A percentile compares a stretch with the other conserved stretches of the same genome.
Evolutionary conservation across 495 filamentous ascomycete species (phyloP).

Genomic region (Bombardia bombarda): DNA sequence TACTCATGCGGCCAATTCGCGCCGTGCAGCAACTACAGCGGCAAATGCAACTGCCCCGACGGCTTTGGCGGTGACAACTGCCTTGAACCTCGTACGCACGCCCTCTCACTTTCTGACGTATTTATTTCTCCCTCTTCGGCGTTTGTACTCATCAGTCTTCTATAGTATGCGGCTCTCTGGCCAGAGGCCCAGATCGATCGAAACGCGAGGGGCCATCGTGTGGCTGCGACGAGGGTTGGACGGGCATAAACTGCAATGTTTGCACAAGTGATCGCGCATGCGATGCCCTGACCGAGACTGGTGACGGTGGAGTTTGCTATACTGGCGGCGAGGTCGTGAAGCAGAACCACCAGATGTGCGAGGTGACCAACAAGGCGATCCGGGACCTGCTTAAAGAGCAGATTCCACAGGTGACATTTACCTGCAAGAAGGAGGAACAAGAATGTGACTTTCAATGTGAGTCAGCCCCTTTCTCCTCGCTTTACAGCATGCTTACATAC

Average conservation of each 20-base stretch:
- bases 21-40: slow-evolving; percentile 74
- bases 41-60: slow-evolving; percentile 83
- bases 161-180: slow-evolving; percentile 76
- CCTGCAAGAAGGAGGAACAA: slow-evolving; percentile 62
- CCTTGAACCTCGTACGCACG: slow-evolving; percentile 55
- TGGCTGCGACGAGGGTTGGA: slow-evolving; percentile 89
- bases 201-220: slow-evolving; percentile 61
- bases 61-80: slow-evolving; percentile 95
- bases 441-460: slow-evolving; percentile 90
- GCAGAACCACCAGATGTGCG: slow-evolving; percentile 95
- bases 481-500: slow-evolving; percentile 28
- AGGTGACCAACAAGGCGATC: slow-evolving; percentile 92
- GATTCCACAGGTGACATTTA: slow-evolving; percentile 89
- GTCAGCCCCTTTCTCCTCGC: slow-evolving; percentile 13
- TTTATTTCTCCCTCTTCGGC: not conserved
- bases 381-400: slow-evolving; percentile 72
- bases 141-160: slow-evolving; percentile 6
- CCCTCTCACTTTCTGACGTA: slow-evolving; percentile 1
- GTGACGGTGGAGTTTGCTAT: slow-evolving; percentile 79
- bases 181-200: slow-evolving; percentile 65
- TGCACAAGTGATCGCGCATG: slow-evolving; percentile 78
- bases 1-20: slow-evolving; percentile 87
- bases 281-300: slow-evolving; percentile 71
- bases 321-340: slow-evolving; percentile 83
- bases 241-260: slow-evolving; percentile 98